A percentile compares a stretch with the other conserved stretches of the same genome.
These are phyloP conservation scores for Chionographis japonica DNA, from an alignment of 106 monocot species.

Conservation along the genomic window DNA sequence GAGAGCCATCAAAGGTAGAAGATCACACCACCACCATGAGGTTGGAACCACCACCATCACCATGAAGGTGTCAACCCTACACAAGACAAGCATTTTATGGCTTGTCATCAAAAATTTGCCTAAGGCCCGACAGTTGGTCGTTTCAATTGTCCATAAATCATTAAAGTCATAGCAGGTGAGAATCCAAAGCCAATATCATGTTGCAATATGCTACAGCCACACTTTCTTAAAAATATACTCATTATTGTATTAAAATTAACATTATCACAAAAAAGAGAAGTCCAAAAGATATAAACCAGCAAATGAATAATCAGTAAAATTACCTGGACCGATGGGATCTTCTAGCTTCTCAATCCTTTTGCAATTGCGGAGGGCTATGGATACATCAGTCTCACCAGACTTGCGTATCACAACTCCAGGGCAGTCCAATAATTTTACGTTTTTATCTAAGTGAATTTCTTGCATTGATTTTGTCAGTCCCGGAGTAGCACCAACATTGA, in stretches of 20 bases:
- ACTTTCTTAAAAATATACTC: too few species aligned
- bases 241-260: too few species aligned
- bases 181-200: too few species aligned
- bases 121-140: neutral
- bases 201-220: too few species aligned
- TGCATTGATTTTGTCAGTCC: slow-evolving; percentile 96
- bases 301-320: neutral
- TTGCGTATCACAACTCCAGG: slow-evolving; percentile 97
- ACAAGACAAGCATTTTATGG: too few species aligned
- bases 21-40: too few species aligned
- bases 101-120: too few species aligned
- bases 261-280: neutral
- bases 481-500: slow-evolving; percentile 96
- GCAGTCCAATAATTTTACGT: slow-evolving; percentile 88
- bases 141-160: too few species aligned
- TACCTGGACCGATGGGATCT: slow-evolving; percentile 79
- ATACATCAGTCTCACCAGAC: slow-evolving; percentile 55
- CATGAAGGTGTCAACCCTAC: too few species aligned
- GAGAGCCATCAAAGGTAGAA: too few species aligned
- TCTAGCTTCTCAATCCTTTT: slow-evolving; percentile 92
- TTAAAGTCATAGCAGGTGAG: too few species aligned
- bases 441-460: slow-evolving; percentile 93
- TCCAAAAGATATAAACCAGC: neutral
- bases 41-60: too few species aligned
- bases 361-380: slow-evolving; percentile 84